Conservation (phyloP, 768 basidiomycete species). For the Panellus pusillus region DNA sequence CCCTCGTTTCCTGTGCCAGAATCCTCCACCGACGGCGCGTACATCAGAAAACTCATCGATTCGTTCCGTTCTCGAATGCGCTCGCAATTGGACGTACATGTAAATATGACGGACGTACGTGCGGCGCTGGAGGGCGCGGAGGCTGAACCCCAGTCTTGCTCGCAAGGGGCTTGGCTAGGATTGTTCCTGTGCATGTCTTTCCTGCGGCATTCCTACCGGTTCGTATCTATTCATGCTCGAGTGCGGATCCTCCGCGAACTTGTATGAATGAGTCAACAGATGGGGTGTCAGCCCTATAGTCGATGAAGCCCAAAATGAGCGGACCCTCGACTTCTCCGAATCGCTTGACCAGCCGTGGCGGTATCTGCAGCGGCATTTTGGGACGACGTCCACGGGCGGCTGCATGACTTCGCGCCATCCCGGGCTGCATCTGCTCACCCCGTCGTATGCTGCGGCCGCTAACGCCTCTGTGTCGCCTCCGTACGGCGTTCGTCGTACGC, state of each 20-base stretch:
- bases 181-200: conserved; percentile 20
- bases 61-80: conserved; percentile 20
- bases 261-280: conserved; percentile 1
- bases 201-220: conserved; percentile 25
- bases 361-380: conserved; percentile 19
- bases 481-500: no score
- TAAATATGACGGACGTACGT: conserved; percentile 13
- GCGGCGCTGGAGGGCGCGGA: conserved; percentile 18
- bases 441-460: no score
- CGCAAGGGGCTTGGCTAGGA: conserved; percentile 22
- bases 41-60: conserved; percentile 23
- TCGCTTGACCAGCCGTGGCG: conserved; percentile 20
- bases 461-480: no score
- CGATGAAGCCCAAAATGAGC: conserved; percentile 23
- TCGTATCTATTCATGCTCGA: background rate
- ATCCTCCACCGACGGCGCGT: conserved; percentile 20
- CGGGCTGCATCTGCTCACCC: no score
- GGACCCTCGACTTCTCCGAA: conserved; percentile 21
- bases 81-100: conserved; percentile 10
- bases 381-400: conserved; percentile 22
- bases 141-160: conserved; percentile 14
- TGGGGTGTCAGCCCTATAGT: conserved; percentile 25
- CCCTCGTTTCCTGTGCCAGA: conserved; percentile 19
- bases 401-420: conserved; percentile 24
- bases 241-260: no score